Base-by-base conservation (phyloP, 495 filamentous ascomycete genomes). In the Copromyces sp. region DNA sequence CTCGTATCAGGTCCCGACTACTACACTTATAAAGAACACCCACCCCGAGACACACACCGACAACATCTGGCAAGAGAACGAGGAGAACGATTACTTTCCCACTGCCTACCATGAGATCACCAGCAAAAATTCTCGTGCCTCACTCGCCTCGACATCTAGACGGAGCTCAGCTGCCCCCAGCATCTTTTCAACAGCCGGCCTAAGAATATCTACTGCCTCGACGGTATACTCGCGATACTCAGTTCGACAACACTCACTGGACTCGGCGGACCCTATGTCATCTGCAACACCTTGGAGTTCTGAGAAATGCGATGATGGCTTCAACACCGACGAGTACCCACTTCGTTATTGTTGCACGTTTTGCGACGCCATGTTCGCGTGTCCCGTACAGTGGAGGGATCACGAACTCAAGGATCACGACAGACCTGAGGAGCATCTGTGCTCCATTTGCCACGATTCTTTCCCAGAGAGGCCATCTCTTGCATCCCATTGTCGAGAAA, bases 321-420 rank as follows among this genome's bases (percentile, higher is more conserved):
- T 73, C 20, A 65, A 35, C 53, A 35, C 53, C 7, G 53, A 65
- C 29, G 72, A 72, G 11, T 29, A 44, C 3, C 38, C 29, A 1
- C 44, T 59, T 65, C 70, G 70, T 11, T 79, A 76, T 61, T 74
- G 17, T 16, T 79, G 77, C 73, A 77, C 78, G 9, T 78, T 80
- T 29, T 80, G 78, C 38, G 72, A 74, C 14, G 72, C 29, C 2
- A 40, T 71, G 2, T 80, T 80, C 35, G 70, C 69, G 38, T 37
- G 59, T 9, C 75, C 76, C 32, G 70, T 29, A 2, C 77, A 76
- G 17, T 79, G 77, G 77, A 75, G 72, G 70, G 9, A 68, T 3
- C 78, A 80, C 40, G 76, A 80, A 32, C 45, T 71, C 4, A 71
- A 71, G 9, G 32, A 37, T 5, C 78, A 80, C 47, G 72, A 74